A percentile compares a stretch with the other conserved stretches of the same genome.
phyloP scores from a whole-genome alignment of 441 rosid genomes.

The Populus hybrid region DNA sequence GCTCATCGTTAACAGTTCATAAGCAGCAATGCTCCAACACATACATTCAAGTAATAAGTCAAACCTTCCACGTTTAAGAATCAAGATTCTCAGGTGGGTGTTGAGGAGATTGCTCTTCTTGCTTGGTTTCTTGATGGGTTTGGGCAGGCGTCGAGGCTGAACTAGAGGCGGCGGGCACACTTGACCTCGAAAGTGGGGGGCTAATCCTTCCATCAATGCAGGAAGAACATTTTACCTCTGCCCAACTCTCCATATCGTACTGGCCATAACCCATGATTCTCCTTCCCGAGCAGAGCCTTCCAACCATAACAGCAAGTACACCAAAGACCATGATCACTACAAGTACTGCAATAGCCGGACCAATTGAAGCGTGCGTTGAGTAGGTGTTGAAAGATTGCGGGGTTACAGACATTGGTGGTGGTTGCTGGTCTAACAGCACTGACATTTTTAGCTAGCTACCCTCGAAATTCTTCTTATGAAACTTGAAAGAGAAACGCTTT shows the following conservation, averaged over 20 bases:
- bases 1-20: background rate
- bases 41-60: background rate
- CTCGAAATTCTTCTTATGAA: background rate
- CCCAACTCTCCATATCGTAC: slow-evolving; percentile 71
- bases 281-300: slow-evolving; percentile 72
- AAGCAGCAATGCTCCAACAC: background rate
- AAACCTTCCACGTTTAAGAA: slow-evolving; percentile 5
- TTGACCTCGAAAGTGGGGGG: slow-evolving; percentile 18
- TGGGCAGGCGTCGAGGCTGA: slow-evolving; percentile 25
- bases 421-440: slow-evolving; percentile 44
- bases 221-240: slow-evolving; percentile 57
- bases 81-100: slow-evolving; percentile 18
- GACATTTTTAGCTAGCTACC: slow-evolving; percentile 26
- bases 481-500: background rate
- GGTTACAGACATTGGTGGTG: slow-evolving; percentile 35
- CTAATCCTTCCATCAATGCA: slow-evolving; percentile 72
- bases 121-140: slow-evolving; percentile 31
- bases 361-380: slow-evolving; percentile 39
- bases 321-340: slow-evolving; percentile 45
- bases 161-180: slow-evolving; percentile 16
- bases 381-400: slow-evolving; percentile 34
- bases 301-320: slow-evolving; percentile 49
- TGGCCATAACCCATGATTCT: slow-evolving; percentile 55
- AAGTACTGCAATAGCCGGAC: slow-evolving; percentile 58
- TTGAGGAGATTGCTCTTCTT: slow-evolving; percentile 33